A percentile compares a stretch with the other conserved stretches of the same genome.
Conservation (phyloP, 768 basidiomycete species). For the Boletus edulis region DNA sequence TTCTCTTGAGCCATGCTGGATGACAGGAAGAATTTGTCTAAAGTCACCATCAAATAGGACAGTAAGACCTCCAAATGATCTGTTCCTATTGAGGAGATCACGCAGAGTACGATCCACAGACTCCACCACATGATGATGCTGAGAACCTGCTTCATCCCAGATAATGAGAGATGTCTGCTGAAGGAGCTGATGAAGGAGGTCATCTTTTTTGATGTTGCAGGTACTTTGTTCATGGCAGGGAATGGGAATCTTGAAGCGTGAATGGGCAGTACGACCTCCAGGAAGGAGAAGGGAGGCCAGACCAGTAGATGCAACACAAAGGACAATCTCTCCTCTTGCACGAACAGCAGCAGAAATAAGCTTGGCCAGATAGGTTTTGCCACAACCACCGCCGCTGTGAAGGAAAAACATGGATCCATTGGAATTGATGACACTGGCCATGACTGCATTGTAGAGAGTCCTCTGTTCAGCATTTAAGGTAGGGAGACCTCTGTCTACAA, state of each 20-base stretch:
- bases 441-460: neutral
- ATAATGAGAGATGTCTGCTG: neutral
- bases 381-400: conserved; percentile 25
- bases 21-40: conserved; percentile 29
- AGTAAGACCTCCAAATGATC: neutral
- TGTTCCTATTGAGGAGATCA: neutral
- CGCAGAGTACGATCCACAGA: neutral
- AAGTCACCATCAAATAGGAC: neutral
- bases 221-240: neutral
- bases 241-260: neutral
- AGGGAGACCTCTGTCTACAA: neutral
- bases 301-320: neutral
- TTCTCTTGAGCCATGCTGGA: conserved; percentile 33
- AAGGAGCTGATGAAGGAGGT: neutral
- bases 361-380: neutral
- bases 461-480: neutral
- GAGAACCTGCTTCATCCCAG: neutral
- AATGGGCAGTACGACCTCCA: neutral
- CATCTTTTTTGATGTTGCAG: neutral
- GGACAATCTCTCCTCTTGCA: neutral
- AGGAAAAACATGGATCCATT: conserved; percentile 33
- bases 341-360: neutral
- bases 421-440: neutral
- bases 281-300: neutral
- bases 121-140: neutral